These are phyloP conservation scores for Mycosphaerelloides madeirae DNA, from an alignment of 2,329 filamentous ascomycete species.

Conservation along the genomic window DNA sequence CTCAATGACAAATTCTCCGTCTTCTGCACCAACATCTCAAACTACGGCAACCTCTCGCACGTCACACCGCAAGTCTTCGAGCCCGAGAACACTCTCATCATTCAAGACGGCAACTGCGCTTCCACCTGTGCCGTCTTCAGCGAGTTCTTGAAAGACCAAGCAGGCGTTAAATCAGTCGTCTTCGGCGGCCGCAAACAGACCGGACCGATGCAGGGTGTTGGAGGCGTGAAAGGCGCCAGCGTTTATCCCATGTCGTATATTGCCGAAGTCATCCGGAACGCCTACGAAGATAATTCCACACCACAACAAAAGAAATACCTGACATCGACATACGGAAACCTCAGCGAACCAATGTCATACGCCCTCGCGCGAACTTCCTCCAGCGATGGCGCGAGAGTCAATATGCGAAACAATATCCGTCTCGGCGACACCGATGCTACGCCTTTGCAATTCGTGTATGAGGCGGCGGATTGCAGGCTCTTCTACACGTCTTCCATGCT, in stretches of 20 bases:
- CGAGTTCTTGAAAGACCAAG: conserved; percentile 40
- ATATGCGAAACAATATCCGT: conserved; percentile 34
- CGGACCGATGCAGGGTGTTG: conserved; percentile 40
- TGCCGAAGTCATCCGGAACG: background rate
- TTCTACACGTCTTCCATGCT: conserved; percentile 38
- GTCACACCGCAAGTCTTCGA: conserved; percentile 33
- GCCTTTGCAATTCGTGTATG: conserved; percentile 40
- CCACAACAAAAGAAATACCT: background rate
- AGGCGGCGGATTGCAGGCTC: conserved; percentile 39
- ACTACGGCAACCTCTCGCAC: conserved; percentile 3
- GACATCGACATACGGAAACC: background rate
- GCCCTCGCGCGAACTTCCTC: background rate
- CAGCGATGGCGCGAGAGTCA: conserved; percentile 25
- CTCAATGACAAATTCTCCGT: conserved; percentile 13
- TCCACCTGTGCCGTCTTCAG: conserved; percentile 41
- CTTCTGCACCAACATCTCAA: conserved; percentile 1
- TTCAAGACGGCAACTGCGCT: conserved; percentile 41
- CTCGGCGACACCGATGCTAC: conserved; percentile 26
- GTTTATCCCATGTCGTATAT: background rate
- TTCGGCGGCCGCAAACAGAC: conserved; percentile 37
- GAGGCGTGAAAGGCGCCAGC: conserved; percentile 36
- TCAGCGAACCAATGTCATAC: background rate
- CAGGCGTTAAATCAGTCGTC: conserved; percentile 35
- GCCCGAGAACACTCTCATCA: conserved; percentile 37
- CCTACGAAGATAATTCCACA: background rate